These are phyloP conservation scores for Auricularia sp. DNA, from an alignment of 768 basidiomycete species.

Conservation along the genomic window DNA sequence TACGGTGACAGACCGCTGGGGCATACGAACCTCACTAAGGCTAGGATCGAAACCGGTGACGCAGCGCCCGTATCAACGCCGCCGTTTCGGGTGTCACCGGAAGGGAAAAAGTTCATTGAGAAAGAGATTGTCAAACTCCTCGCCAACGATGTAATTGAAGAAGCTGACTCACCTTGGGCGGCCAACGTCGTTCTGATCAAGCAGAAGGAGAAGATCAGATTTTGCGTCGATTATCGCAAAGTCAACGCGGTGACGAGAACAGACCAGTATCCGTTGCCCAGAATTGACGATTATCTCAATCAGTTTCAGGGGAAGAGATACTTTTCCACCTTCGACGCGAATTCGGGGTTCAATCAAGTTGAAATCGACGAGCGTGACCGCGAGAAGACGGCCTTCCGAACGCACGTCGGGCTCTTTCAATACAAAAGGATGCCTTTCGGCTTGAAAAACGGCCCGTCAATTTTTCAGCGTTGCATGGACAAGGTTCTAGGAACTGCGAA, in stretches of 20 bases:
- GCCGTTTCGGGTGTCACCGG: too few relatives aligned
- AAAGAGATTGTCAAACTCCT: too few relatives aligned
- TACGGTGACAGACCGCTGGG: too few relatives aligned
- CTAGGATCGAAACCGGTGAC: too few relatives aligned
- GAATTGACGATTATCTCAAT: conserved; percentile 19
- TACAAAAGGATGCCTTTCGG: conserved; percentile 34
- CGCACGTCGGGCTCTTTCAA: conserved; percentile 30
- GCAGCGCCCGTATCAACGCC: too few relatives aligned
- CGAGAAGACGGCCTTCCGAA: conserved; percentile 28
- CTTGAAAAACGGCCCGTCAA: conserved; percentile 12
- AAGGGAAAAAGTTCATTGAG: too few relatives aligned
- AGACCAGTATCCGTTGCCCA: conserved; percentile 21
- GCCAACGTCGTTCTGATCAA: too few relatives aligned
- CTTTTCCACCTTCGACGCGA: conserved; percentile 26
- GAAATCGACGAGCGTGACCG: conserved; percentile 18
- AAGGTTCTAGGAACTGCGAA: too few relatives aligned
- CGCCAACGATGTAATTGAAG: too few relatives aligned
- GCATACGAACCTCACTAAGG: too few relatives aligned
- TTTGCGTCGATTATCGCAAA: conserved; percentile 18
- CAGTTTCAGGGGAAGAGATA: conserved; percentile 21
- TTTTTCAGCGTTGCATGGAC: neutral
- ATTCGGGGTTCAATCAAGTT: conserved; percentile 32
- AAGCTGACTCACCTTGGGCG: too few relatives aligned
- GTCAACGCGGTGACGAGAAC: conserved; percentile 17
- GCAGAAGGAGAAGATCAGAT: too few relatives aligned